These are phyloP conservation scores for Emmonsiellopsis sp. DNA, from an alignment of 2,329 filamentous ascomycete species.

Conservation along the genomic window DNA sequence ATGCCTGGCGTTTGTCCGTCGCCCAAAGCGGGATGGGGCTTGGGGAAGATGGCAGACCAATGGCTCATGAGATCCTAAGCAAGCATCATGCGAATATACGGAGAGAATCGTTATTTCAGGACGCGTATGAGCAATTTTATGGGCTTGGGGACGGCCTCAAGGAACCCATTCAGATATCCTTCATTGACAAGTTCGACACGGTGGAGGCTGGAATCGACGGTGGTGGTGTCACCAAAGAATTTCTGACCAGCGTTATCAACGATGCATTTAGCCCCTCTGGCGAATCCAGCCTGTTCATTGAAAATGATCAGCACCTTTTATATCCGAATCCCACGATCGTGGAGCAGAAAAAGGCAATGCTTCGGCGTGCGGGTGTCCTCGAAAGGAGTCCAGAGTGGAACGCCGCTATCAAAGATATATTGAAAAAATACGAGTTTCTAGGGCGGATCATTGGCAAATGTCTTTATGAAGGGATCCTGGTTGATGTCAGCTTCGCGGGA, in stretches of 20 bases:
- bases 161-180: constrained; percentile 92
- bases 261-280: constrained; percentile 65
- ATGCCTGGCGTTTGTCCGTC: constrained; percentile 61
- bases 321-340: constrained; percentile 78
- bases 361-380: constrained; percentile 44
- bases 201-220: constrained; percentile 92
- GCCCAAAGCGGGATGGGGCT: constrained; percentile 35
- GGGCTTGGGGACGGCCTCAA: constrained; percentile 73
- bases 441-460: constrained; percentile 93
- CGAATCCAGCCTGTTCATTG: constrained; percentile 60
- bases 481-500: constrained; percentile 84
- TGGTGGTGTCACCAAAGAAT: constrained; percentile 95
- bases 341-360: constrained; percentile 56
- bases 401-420: constrained; percentile 49
- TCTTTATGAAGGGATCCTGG: constrained; percentile 90
- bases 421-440: constrained; percentile 79
- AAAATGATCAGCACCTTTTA: constrained; percentile 76
- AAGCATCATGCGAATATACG: constrained; percentile 72
- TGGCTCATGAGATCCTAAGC: constrained; percentile 32
- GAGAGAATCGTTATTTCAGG: constrained; percentile 70
- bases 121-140: constrained; percentile 80
- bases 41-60: constrained; percentile 30
- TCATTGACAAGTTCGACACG: constrained; percentile 81
- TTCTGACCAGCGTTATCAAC: constrained; percentile 76
- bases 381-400: constrained; percentile 51